These are phyloP conservation scores for Suaeda aralocaspica DNA, from an alignment of 148 eudicot species.

Conservation along the genomic window DNA sequence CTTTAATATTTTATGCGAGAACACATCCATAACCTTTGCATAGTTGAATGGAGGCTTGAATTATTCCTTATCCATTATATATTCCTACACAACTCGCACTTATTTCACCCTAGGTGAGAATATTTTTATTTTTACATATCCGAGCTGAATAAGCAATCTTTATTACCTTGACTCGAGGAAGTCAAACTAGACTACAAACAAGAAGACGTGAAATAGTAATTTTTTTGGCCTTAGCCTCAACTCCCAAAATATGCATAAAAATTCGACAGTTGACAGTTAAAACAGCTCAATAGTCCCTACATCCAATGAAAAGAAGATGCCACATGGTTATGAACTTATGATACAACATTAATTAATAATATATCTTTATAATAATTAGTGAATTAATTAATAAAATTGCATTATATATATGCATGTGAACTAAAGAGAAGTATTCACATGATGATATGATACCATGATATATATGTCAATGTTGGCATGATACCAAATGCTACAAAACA, in stretches of 20 bases:
- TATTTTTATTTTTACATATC: not conserved
- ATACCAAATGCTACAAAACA: constrained; percentile 18
- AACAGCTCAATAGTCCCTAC: constrained; percentile 24
- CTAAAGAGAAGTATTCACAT: not conserved
- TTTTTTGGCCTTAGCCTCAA: too few relatives aligned
- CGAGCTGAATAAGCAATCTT: not conserved
- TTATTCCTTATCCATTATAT: too few relatives aligned
- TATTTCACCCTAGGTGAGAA: not conserved
- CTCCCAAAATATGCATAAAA: constrained; percentile 8
- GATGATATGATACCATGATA: not conserved
- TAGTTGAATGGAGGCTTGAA: too few relatives aligned
- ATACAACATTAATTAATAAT: too few relatives aligned
- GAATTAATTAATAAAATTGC: too few relatives aligned
- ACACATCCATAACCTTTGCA: too few relatives aligned
- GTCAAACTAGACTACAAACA: constrained; percentile 20
- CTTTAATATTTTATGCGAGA: too few relatives aligned
- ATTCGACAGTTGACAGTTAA: constrained; percentile 17
- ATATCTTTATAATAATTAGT: not conserved
- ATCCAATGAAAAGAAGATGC: constrained; percentile 19
- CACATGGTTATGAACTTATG: constrained; percentile 7
- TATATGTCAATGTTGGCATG: not conserved
- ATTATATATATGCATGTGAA: constrained; percentile 22
- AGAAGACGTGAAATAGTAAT: constrained; percentile 6
- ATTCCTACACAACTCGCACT: too few relatives aligned
- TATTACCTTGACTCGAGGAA: constrained; percentile 27